phyloP scores from a whole-genome alignment of 139 green algal genomes.

The Spirogloea muscicola region DNA sequence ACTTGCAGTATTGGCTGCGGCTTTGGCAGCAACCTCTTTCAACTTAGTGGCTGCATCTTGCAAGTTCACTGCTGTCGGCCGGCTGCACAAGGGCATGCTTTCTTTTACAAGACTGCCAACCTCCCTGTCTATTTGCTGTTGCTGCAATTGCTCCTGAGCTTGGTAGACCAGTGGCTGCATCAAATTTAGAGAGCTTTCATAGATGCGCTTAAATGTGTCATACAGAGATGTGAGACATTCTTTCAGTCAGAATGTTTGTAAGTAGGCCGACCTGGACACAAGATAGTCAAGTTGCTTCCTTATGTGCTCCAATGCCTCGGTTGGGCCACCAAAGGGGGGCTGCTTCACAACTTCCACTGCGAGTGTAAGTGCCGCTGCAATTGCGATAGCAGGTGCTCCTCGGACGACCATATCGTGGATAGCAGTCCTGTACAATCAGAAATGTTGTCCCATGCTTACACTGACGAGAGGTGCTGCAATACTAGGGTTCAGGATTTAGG shows the following conservation, averaged over 20 bases:
- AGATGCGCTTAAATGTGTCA: too few species aligned
- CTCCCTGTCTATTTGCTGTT: too few species aligned
- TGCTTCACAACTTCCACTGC: conserved; percentile 49
- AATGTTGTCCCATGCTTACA: too few species aligned
- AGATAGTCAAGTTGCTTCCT: conserved; percentile 65
- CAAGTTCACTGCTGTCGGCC: conserved; percentile 94
- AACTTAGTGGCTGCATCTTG: conserved; percentile 69
- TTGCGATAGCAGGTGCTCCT: conserved; percentile 88
- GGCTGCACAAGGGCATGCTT: too few species aligned
- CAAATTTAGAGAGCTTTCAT: too few species aligned
- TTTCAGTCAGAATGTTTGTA: too few species aligned
- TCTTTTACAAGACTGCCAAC: too few species aligned
- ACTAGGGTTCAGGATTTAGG: too few species aligned
- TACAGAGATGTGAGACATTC: too few species aligned
- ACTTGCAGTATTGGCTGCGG: conserved; percentile 42
- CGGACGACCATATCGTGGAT: conserved; percentile 87
- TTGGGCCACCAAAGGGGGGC: background rate
- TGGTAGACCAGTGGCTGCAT: too few species aligned
- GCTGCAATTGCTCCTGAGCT: too few species aligned
- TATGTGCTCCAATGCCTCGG: conserved; percentile 46
- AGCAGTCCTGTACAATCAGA: conserved; percentile 12
- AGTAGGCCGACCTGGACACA: conserved; percentile 68
- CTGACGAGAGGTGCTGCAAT: too few species aligned
- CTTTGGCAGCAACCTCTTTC: conserved; percentile 26
- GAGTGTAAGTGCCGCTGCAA: conserved; percentile 66